phyloP scores from a whole-genome alignment of 495 filamentous ascomycete genomes.

The Talaromyces liani region DNA sequence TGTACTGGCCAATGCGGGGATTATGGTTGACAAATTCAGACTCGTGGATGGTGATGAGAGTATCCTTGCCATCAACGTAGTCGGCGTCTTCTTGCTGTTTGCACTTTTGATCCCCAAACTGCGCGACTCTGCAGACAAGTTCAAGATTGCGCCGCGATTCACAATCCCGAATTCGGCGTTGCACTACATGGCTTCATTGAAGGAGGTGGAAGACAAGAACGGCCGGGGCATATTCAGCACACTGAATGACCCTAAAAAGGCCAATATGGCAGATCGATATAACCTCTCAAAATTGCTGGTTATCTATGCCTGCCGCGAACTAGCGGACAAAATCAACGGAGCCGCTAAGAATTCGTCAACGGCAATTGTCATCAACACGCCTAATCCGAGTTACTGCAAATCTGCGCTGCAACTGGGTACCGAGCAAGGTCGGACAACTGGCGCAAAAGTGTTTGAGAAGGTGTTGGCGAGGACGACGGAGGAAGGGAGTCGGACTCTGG shows the following conservation, averaged over 20 bases:
- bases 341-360: not conserved
- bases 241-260: slow-evolving; percentile 17
- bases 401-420: slow-evolving; percentile 9
- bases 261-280: slow-evolving; percentile 21
- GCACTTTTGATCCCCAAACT: slow-evolving; percentile 14
- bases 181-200: slow-evolving; percentile 15
- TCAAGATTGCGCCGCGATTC: slow-evolving; percentile 18
- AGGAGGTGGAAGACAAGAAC: slow-evolving; percentile 13
- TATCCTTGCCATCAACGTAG: slow-evolving; percentile 36
- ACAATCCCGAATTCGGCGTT: slow-evolving; percentile 19
- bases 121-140: slow-evolving; percentile 17
- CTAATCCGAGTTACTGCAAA: slow-evolving; percentile 17
- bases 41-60: slow-evolving; percentile 27
- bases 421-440: not conserved
- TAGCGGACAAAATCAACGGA: slow-evolving; percentile 15
- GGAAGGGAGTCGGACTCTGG: slow-evolving; percentile 26
- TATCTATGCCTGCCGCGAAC: slow-evolving; percentile 20
- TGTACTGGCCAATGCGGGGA: slow-evolving; percentile 28
- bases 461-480: slow-evolving; percentile 29
- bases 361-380: slow-evolving; percentile 13
- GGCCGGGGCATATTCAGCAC: slow-evolving; percentile 15
- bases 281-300: slow-evolving; percentile 24
- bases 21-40: slow-evolving; percentile 13
- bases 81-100: slow-evolving; percentile 34
- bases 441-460: slow-evolving; percentile 12